Evolutionary conservation across 2,329 filamentous ascomycete genomes (phyloP).

Genomic region (Arthrobotrys iridis): DNA sequence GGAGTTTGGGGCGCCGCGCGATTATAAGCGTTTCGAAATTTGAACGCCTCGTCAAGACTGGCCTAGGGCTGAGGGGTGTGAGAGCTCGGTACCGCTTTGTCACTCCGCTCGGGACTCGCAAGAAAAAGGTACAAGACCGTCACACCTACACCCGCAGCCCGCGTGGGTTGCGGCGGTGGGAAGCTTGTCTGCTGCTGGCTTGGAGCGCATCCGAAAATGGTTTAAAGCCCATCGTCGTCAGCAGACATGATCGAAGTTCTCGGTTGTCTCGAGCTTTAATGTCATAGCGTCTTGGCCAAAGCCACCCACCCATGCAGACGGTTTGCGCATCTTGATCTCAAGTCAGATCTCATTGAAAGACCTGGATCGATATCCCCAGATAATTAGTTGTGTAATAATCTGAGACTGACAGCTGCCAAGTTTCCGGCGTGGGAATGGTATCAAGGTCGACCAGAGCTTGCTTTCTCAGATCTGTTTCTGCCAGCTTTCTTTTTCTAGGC

Average conservation of each 20-base stretch:
- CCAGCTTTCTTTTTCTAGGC: constrained; percentile 24
- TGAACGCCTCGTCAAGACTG: constrained; percentile 37
- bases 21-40: constrained; percentile 51
- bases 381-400: neutral
- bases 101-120: neutral
- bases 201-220: constrained; percentile 17
- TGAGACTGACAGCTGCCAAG: constrained; percentile 12
- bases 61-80: constrained; percentile 37
- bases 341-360: neutral
- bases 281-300: constrained; percentile 10
- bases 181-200: constrained; percentile 35
- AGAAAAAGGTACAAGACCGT: neutral
- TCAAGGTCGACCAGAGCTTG: neutral
- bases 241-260: constrained; percentile 26
- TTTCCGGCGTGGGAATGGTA: constrained; percentile 2
- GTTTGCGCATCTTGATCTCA: constrained; percentile 13
- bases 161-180: constrained; percentile 4
- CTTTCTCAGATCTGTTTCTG: neutral
- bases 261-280: constrained; percentile 19
- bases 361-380: constrained; percentile 9
- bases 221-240: constrained; percentile 29
- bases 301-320: constrained; percentile 7
- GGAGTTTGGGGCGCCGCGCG: constrained; percentile 46
- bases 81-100: neutral
- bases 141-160: constrained; percentile 2